Evolutionary conservation across 2,329 filamentous ascomycete genomes (phyloP).

Genomic region (Fusarium goolgardi): DNA sequence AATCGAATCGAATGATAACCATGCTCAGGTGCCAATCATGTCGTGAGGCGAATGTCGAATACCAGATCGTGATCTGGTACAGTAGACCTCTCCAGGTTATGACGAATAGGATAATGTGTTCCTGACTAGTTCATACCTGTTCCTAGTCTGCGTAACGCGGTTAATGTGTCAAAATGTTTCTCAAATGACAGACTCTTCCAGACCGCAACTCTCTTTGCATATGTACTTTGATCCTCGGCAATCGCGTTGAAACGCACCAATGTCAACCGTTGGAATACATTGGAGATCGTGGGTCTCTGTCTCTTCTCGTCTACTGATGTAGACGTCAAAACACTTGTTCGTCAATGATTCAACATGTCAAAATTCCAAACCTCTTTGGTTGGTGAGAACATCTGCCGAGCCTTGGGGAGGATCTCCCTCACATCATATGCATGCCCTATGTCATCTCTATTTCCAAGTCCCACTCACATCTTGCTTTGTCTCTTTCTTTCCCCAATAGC

Average conservation of each 20-base stretch:
- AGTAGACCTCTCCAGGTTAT: not conserved
- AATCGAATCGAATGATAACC: slow-evolving; percentile 9
- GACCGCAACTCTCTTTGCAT: not conserved
- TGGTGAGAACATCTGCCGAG: slow-evolving; percentile 32
- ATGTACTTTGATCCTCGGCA: slow-evolving; percentile 1
- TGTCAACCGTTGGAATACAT: not conserved
- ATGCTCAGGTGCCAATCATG: not conserved
- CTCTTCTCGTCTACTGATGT: not conserved
- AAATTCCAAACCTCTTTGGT: slow-evolving; percentile 5
- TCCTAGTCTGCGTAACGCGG: slow-evolving; percentile 28
- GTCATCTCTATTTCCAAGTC: slow-evolving; percentile 13
- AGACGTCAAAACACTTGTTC: slow-evolving; percentile 10
- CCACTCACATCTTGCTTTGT: slow-evolving; percentile 12
- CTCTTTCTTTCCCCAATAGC: not conserved
- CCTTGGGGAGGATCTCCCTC: slow-evolving; percentile 17
- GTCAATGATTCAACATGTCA: not conserved
- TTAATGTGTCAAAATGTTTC: slow-evolving; percentile 5
- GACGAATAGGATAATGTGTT: slow-evolving; percentile 16
- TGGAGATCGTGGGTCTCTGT: slow-evolving; percentile 4
- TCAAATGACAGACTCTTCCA: not conserved
- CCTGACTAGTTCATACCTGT: slow-evolving; percentile 31
- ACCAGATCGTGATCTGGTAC: slow-evolving; percentile 5
- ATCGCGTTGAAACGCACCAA: slow-evolving; percentile 2
- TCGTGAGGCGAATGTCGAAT: not conserved
- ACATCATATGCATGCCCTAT: slow-evolving; percentile 33